phyloP scores from a whole-genome alignment of 768 basidiomycete genomes.

The Russula olivacea region DNA sequence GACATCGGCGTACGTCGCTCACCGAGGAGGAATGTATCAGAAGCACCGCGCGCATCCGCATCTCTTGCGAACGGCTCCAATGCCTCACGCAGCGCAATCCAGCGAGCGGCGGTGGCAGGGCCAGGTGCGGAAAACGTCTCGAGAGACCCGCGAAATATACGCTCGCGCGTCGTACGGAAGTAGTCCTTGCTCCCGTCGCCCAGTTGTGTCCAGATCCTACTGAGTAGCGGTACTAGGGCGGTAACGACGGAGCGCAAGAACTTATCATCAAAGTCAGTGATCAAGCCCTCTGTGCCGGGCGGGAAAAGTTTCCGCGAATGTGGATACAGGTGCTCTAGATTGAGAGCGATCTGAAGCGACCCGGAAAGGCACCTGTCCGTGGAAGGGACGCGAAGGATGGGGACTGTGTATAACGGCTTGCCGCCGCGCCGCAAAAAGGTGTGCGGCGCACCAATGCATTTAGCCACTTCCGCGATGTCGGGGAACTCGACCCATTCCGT shows the following conservation, averaged over 20 bases:
- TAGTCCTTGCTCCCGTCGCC: constrained; percentile 35
- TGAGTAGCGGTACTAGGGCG: constrained; percentile 10
- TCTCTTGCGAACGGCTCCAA: constrained; percentile 29
- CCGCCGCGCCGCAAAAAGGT: constrained; percentile 31
- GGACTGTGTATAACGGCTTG: constrained; percentile 37
- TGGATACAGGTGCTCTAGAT: constrained; percentile 45
- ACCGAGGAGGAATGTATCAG: constrained; percentile 32
- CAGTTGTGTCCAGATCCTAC: constrained; percentile 27
- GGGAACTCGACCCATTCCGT: constrained; percentile 50
- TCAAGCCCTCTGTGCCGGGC: constrained; percentile 23
- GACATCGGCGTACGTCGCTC: constrained; percentile 40
- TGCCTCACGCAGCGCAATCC: constrained; percentile 34
- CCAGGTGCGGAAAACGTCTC: constrained; percentile 36
- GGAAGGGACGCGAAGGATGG: constrained; percentile 42
- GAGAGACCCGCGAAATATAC: constrained; percentile 32
- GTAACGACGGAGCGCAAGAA: constrained; percentile 13
- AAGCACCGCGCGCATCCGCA: constrained; percentile 18
- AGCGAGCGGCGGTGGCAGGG: constrained; percentile 31
- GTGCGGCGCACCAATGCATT: constrained; percentile 36
- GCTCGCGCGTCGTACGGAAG: constrained; percentile 37
- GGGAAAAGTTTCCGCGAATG: constrained; percentile 38
- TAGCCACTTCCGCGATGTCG: constrained; percentile 38
- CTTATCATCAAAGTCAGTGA: constrained; percentile 27
- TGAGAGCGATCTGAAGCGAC: constrained; percentile 41
- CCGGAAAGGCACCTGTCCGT: constrained; percentile 36